Conservation (phyloP, 768 basidiomycete genomes). For the Chalciporus chontae region DNA sequence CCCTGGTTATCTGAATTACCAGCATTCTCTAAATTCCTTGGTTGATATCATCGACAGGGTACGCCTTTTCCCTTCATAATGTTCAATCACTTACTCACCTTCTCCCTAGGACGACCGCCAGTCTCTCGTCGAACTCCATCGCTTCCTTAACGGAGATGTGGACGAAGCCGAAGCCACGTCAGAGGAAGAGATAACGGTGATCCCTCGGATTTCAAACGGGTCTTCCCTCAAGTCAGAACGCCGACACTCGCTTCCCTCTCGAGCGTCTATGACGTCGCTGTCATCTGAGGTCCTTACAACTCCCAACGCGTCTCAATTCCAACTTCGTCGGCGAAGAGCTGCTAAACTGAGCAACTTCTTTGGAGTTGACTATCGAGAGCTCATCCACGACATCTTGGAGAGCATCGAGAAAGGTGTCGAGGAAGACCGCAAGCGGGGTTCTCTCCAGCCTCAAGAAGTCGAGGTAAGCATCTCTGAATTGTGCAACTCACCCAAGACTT, state of each 20-base stretch:
- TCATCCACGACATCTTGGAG: conserved; percentile 74
- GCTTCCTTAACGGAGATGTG: conserved; percentile 48
- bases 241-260: conserved; percentile 65
- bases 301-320: conserved; percentile 48
- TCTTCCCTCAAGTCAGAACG: conserved; percentile 55
- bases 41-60: conserved; percentile 78
- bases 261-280: conserved; percentile 58
- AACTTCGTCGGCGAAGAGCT: conserved; percentile 66
- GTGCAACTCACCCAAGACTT: conserved; percentile 1
- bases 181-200: conserved; percentile 17
- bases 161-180: conserved; percentile 17
- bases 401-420: conserved; percentile 76
- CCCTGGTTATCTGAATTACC: conserved; percentile 68
- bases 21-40: conserved; percentile 78
- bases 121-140: conserved; percentile 72
- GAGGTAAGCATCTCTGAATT: conserved; percentile 47
- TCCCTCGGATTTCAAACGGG: conserved; percentile 29
- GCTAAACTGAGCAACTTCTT: conserved; percentile 88
- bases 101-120: conserved; percentile 63
- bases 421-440: conserved; percentile 63
- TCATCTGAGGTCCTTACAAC: conserved; percentile 46
- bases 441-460: conserved; percentile 62
- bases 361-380: conserved; percentile 77
- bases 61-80: conserved; percentile 25
- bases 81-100: conserved; percentile 3